Conservation (phyloP, 257 asterid species). For the Solanum virginianum region DNA sequence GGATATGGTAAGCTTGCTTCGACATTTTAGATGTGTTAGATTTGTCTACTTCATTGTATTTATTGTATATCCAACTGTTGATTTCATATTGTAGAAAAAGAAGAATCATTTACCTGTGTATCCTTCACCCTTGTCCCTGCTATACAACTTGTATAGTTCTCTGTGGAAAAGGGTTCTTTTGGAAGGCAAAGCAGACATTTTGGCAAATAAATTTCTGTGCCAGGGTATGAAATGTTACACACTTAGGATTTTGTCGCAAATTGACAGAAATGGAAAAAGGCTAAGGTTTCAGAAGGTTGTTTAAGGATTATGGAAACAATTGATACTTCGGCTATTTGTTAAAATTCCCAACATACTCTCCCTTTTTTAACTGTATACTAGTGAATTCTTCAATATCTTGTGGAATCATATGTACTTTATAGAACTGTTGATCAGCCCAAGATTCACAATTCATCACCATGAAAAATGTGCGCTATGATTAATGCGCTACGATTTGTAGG, state of each 20-base stretch:
- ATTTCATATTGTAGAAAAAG: background rate
- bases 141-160: background rate
- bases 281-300: background rate
- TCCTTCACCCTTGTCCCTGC: background rate
- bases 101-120: background rate
- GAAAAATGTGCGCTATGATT: background rate
- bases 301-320: background rate
- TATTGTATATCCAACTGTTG: background rate
- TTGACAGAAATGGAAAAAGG: background rate
- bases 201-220: background rate
- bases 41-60: background rate
- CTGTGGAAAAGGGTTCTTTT: background rate
- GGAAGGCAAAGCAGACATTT: background rate
- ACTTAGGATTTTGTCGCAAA: background rate
- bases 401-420: background rate
- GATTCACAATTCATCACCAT: background rate
- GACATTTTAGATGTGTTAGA: background rate
- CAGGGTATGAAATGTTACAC: background rate
- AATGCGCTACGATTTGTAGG: background rate
- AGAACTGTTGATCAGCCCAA: background rate
- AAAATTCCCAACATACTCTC: background rate
- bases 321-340: background rate
- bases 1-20: conserved; percentile 50
- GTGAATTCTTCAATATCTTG: background rate
- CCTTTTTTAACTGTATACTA: background rate